Conservation (phyloP, 805 yeast genomes). For the Saccharomyces mikatae region DNA sequence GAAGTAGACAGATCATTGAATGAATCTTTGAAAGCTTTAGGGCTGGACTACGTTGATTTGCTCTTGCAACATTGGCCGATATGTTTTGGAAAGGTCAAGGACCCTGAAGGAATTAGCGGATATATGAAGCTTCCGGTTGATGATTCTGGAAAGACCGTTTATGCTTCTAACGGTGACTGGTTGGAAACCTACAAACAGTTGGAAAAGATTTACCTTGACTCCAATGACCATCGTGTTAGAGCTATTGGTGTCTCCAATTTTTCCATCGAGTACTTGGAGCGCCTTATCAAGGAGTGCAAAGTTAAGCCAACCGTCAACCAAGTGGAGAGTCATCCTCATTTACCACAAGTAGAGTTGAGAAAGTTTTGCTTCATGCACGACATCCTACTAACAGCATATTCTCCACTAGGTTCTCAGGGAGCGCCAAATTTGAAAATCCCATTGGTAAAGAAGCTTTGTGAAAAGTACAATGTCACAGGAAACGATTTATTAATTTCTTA, state of each 20-base stretch:
- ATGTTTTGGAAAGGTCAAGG: slow-evolving; percentile 30
- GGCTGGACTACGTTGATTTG: slow-evolving; percentile 68
- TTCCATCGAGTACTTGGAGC: slow-evolving; percentile 33
- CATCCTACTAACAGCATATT: slow-evolving; percentile 47
- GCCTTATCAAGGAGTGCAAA: slow-evolving; percentile 37
- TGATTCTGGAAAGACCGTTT: slow-evolving; percentile 30
- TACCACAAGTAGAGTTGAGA: slow-evolving; percentile 54
- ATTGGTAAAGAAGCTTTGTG: slow-evolving; percentile 43
- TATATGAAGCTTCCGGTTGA: slow-evolving; percentile 24
- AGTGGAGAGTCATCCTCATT: slow-evolving; percentile 65
- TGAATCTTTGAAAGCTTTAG: slow-evolving; percentile 49
- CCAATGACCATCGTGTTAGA: slow-evolving; percentile 37
- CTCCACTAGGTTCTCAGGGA: slow-evolving; percentile 58
- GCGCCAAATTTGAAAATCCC: slow-evolving; percentile 55
- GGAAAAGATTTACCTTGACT: slow-evolving; percentile 27
- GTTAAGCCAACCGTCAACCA: slow-evolving; percentile 50
- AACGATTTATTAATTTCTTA: slow-evolving; percentile 58
- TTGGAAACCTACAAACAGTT: slow-evolving; percentile 47
- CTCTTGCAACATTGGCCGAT: slow-evolving; percentile 76
- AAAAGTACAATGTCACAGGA: slow-evolving; percentile 44
- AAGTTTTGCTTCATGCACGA: slow-evolving; percentile 45
- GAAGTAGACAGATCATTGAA: slow-evolving; percentile 46
- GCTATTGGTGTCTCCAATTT: slow-evolving; percentile 57
- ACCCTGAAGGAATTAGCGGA: slow-evolving; percentile 18
- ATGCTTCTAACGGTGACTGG: slow-evolving; percentile 36